phyloP scores from a whole-genome alignment of 73 alveolate species.

The Paramecium octaurelia region DNA sequence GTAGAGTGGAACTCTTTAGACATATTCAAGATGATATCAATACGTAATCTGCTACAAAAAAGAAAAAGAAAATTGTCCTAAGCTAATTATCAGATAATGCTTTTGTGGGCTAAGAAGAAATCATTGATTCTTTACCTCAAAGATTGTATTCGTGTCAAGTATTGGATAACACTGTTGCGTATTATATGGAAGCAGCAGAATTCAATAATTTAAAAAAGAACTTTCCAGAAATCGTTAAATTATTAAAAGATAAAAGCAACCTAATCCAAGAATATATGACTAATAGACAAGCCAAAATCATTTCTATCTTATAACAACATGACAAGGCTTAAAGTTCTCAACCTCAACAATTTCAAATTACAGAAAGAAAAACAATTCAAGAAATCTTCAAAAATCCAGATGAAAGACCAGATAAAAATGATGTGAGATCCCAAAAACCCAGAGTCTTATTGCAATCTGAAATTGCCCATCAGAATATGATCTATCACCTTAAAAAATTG shows the following conservation, averaged over 20 bases:
- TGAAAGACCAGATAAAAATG: slow-evolving; percentile 22
- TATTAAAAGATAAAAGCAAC: not conserved
- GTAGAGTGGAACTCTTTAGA: slow-evolving; percentile 30
- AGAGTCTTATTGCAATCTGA: not conserved
- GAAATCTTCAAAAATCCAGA: slow-evolving; percentile 23
- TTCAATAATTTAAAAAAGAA: not conserved
- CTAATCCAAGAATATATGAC: not conserved
- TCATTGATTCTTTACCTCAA: not conserved
- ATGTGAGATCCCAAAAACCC: not conserved
- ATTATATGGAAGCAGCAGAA: slow-evolving; percentile 24
- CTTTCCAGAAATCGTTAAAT: slow-evolving; percentile 17
- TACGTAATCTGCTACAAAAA: not conserved
- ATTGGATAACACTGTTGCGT: not conserved
- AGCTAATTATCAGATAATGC: slow-evolving; percentile 34
- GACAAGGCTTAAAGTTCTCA: not conserved
- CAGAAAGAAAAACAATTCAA: slow-evolving; percentile 24
- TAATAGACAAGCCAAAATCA: not conserved
- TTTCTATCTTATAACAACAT: not conserved
- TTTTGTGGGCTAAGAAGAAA: slow-evolving; percentile 36
- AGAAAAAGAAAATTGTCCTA: not conserved
- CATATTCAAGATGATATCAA: not conserved
- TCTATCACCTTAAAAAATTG: not conserved
- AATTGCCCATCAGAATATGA: not conserved
- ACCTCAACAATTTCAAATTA: not conserved
- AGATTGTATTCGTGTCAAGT: not conserved